A percentile compares a stretch with the other conserved stretches of the same genome.
These are phyloP conservation scores for Thermoascus crustaceus DNA, from an alignment of 2,329 filamentous ascomycete species.

Conservation along the genomic window DNA sequence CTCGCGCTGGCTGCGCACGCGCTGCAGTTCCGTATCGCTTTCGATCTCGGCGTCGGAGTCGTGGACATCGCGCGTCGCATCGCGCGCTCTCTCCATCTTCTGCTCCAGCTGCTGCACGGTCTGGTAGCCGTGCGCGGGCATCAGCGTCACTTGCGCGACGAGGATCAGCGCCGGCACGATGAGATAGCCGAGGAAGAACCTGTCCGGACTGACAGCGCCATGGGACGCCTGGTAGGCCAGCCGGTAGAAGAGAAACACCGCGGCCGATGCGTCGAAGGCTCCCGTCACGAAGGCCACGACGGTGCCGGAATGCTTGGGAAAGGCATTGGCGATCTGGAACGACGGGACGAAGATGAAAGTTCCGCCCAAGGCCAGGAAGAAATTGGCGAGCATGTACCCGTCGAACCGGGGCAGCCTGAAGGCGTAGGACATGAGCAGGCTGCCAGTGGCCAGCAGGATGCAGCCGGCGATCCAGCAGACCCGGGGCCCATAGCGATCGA, in stretches of 20 bases:
- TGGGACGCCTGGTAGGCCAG: constrained; percentile 56
- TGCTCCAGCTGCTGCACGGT: constrained; percentile 69
- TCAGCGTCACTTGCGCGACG: constrained; percentile 56
- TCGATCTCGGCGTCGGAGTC: constrained; percentile 47
- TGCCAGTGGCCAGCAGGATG: constrained; percentile 58
- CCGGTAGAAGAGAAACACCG: constrained; percentile 67
- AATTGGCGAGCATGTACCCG: constrained; percentile 64
- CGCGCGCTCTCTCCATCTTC: constrained; percentile 49
- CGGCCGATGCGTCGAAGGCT: constrained; percentile 74
- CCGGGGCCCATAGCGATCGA: constrained; percentile 75
- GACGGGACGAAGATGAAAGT: constrained; percentile 74
- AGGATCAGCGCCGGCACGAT: constrained; percentile 59
- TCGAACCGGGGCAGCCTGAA: constrained; percentile 55
- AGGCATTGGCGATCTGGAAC: constrained; percentile 76
- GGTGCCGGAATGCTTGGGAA: constrained; percentile 64
- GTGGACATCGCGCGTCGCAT: constrained; percentile 30
- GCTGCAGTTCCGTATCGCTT: constrained; percentile 38
- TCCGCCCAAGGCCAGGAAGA: constrained; percentile 67
- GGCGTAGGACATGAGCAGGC: constrained; percentile 63
- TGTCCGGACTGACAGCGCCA: constrained; percentile 38
- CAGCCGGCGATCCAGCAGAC: constrained; percentile 64
- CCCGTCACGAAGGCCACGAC: constrained; percentile 73
- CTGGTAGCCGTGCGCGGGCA: constrained; percentile 67
- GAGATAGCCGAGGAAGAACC: constrained; percentile 67
- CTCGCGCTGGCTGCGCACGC: constrained; percentile 47